Evolutionary conservation across 106 monocot genomes (phyloP).

Genomic region (Hemerocallis citrina): DNA sequence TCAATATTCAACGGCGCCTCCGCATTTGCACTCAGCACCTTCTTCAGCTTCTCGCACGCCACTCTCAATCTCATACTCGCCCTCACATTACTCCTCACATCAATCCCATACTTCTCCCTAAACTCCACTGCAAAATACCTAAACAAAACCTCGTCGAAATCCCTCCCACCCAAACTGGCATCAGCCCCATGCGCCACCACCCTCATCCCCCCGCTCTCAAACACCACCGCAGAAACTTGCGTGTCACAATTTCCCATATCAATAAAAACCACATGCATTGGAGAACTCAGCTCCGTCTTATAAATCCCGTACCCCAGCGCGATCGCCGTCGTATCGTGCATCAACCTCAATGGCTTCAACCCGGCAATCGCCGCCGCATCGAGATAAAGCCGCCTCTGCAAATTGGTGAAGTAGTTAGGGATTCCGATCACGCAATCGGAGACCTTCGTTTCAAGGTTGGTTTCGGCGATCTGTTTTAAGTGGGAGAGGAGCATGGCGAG

Average conservation of each 20-base stretch:
- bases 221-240: conserved; percentile 57
- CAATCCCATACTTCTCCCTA: conserved; percentile 51
- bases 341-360: conserved; percentile 49
- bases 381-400: conserved; percentile 59
- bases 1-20: conserved; percentile 71
- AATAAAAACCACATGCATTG: conserved; percentile 39
- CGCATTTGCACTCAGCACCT: conserved; percentile 76
- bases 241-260: conserved; percentile 87
- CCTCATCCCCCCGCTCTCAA: conserved; percentile 40
- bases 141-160: conserved; percentile 82
- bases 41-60: conserved; percentile 92
- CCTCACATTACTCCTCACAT: conserved; percentile 50
- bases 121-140: conserved; percentile 52
- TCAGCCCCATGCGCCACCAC: conserved; percentile 65
- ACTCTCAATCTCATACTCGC: conserved; percentile 49
- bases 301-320: conserved; percentile 85
- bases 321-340: conserved; percentile 74
- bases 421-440: conserved; percentile 71
- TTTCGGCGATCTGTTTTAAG: conserved; percentile 52
- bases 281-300: conserved; percentile 23
- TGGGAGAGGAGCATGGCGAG: conserved; percentile 57
- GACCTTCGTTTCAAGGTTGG: conserved; percentile 24
- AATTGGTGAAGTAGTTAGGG: conserved; percentile 65
- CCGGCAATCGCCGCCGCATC: conserved; percentile 85
- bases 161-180: conserved; percentile 67